Conservation (phyloP, 192 early-diverging fungal genomes). For the Geranomyces michiganensis region DNA sequence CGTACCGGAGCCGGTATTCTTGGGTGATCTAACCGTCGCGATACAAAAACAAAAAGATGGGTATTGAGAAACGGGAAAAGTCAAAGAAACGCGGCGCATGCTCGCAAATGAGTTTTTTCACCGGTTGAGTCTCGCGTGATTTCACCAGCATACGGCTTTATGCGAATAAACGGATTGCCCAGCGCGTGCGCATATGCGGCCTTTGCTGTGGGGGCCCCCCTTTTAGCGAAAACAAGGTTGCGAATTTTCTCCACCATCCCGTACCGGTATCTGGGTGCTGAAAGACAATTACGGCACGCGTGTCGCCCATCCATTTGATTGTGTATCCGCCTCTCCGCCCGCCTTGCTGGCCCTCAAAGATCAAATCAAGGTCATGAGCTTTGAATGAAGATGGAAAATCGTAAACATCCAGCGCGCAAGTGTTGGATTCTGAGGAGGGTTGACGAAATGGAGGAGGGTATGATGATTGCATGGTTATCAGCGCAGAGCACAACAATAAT, state of each 20-base stretch:
- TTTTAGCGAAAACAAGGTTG: too few relatives aligned
- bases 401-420: neutral
- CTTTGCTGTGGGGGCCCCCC: conserved; percentile 17
- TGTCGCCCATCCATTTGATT: conserved; percentile 78
- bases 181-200: conserved; percentile 25
- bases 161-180: conserved; percentile 35
- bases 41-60: neutral
- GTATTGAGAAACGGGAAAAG: too few relatives aligned
- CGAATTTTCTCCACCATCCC: neutral
- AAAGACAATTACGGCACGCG: conserved; percentile 69
- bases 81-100: too few relatives aligned
- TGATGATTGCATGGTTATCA: too few relatives aligned
- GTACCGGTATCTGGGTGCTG: conserved; percentile 65
- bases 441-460: neutral
- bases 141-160: conserved; percentile 63
- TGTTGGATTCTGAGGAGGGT: neutral
- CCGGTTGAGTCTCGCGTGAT: conserved; percentile 27
- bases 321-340: conserved; percentile 63
- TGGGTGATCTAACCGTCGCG: neutral
- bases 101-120: too few relatives aligned
- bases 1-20: conserved; percentile 20
- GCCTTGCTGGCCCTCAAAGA: conserved; percentile 64
- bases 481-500: neutral
- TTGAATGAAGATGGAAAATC: conserved; percentile 64
- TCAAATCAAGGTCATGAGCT: conserved; percentile 68